Evolutionary conservation across 192 early-diverging fungal species (phyloP).

Genomic region (Mortierella hygrophila): DNA sequence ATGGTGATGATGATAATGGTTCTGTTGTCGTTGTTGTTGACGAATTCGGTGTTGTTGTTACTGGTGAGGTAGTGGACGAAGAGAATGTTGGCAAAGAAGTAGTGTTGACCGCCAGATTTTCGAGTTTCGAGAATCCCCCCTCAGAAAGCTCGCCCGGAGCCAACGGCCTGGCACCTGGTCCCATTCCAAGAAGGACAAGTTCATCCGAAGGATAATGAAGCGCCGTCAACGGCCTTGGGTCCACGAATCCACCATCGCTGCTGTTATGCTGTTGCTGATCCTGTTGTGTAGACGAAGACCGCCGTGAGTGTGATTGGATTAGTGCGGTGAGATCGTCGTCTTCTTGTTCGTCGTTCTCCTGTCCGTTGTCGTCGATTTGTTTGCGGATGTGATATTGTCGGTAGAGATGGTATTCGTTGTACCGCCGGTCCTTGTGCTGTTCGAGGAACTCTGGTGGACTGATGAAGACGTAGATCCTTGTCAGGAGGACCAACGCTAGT

Average conservation of each 20-base stretch:
- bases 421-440: conserved; percentile 50
- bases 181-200: conserved; percentile 33
- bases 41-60: not conserved
- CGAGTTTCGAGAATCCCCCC: conserved; percentile 6
- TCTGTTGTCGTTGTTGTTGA: conserved; percentile 13
- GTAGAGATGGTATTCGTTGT: conserved; percentile 52
- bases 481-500: conserved; percentile 45
- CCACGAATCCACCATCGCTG: not conserved
- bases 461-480: conserved; percentile 54
- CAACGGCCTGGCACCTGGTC: conserved; percentile 24
- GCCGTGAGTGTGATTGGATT: conserved; percentile 4
- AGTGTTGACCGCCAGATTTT: not conserved
- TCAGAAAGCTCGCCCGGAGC: conserved; percentile 13
- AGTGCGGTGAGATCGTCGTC: not conserved
- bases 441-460: conserved; percentile 53
- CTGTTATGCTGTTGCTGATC: no score
- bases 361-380: conserved; percentile 17
- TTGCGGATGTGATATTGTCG: conserved; percentile 53
- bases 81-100: not conserved
- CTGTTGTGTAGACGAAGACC: not conserved
- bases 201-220: conserved; percentile 43
- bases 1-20: not conserved
- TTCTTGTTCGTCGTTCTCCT: conserved; percentile 2
- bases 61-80: conserved; percentile 2
- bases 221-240: not conserved